These are phyloP conservation scores for Metschnikowia proteae DNA, from an alignment of 805 yeast species.

Conservation along the genomic window DNA sequence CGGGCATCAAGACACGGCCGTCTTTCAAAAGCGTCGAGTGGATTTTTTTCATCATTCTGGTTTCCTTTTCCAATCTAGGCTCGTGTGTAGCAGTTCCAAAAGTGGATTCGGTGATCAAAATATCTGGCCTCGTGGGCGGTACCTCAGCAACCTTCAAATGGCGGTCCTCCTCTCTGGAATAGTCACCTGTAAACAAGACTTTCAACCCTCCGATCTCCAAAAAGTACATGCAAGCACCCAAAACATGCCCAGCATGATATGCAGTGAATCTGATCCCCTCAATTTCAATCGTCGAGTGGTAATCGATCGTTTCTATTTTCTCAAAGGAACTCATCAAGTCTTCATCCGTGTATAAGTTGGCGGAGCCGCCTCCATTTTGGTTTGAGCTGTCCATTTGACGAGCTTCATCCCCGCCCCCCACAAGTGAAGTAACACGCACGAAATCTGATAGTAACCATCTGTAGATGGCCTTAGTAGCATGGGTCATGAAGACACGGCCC, in stretches of 20 bases:
- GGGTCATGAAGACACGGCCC: conserved; percentile 98
- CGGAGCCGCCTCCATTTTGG: conserved; percentile 23
- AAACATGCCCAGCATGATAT: conserved; percentile 98
- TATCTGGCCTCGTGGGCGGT: conserved; percentile 82
- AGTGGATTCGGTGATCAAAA: conserved; percentile 90
- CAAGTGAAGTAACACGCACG: conserved; percentile 76
- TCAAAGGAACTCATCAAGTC: conserved; percentile 87
- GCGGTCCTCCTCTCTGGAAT: conserved; percentile 92
- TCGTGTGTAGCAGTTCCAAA: conserved; percentile 98
- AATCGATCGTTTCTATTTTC: conserved; percentile 88
- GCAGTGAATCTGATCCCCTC: conserved; percentile 96
- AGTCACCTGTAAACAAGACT: conserved; percentile 91
- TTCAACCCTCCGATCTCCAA: conserved; percentile 92
- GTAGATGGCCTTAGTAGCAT: conserved; percentile 97
- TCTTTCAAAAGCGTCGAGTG: conserved; percentile 83
- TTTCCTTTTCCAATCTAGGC: conserved; percentile 82
- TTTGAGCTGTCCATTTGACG: conserved; percentile 13
- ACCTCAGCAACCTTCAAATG: conserved; percentile 94
- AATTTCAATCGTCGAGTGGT: conserved; percentile 90
- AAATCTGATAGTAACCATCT: conserved; percentile 94
- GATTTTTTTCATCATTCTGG: conserved; percentile 71
- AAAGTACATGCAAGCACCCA: conserved; percentile 98
- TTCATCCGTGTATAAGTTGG: conserved; percentile 78
- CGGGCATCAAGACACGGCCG: conserved; percentile 89
- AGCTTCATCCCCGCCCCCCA: conserved; percentile 39